These are phyloP conservation scores for Parasarocladium wereldwijsianum DNA, from an alignment of 2,329 filamentous ascomycete species.

Conservation along the genomic window DNA sequence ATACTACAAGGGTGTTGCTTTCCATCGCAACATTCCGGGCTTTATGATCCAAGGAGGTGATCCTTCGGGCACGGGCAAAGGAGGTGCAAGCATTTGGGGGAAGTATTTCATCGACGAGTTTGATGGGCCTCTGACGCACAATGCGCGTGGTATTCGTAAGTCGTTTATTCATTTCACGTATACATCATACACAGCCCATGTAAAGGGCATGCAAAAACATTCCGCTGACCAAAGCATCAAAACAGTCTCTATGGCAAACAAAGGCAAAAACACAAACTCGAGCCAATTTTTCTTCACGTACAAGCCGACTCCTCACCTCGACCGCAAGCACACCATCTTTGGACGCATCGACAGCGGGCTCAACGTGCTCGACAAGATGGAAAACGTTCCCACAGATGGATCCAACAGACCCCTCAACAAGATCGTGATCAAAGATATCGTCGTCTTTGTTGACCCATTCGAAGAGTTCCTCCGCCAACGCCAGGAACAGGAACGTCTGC, in stretches of 20 bases:
- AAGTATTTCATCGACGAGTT: slow-evolving; percentile 92
- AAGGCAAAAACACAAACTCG: slow-evolving; percentile 94
- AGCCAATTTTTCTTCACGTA: slow-evolving; percentile 94
- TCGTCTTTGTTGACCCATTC: slow-evolving; percentile 87
- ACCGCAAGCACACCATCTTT: slow-evolving; percentile 96
- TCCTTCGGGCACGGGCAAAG: slow-evolving; percentile 78
- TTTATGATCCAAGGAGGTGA: slow-evolving; percentile 99
- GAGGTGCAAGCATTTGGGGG: slow-evolving; percentile 84
- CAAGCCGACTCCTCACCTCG: slow-evolving; percentile 67
- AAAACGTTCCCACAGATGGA: slow-evolving; percentile 62
- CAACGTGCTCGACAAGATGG: slow-evolving; percentile 59
- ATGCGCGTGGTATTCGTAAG: slow-evolving; percentile 51
- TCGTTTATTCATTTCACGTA: slow-evolving; percentile 18
- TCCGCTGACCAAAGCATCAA: background rate
- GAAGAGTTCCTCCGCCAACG: slow-evolving; percentile 78
- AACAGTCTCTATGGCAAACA: slow-evolving; percentile 78
- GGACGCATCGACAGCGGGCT: slow-evolving; percentile 67
- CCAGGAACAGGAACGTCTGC: slow-evolving; percentile 43
- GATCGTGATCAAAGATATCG: slow-evolving; percentile 67
- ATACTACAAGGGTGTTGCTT: slow-evolving; percentile 72
- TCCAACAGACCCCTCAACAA: slow-evolving; percentile 62
- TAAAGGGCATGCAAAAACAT: slow-evolving; percentile 5
- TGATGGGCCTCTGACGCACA: slow-evolving; percentile 76
- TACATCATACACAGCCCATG: background rate
- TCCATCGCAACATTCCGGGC: slow-evolving; percentile 86